Percentiles rank a stretch among this genome's conserved stretches.
Evolutionary conservation across 2,329 filamentous ascomycete species (phyloP).

Genomic region (Trichocomaceae sp.): DNA sequence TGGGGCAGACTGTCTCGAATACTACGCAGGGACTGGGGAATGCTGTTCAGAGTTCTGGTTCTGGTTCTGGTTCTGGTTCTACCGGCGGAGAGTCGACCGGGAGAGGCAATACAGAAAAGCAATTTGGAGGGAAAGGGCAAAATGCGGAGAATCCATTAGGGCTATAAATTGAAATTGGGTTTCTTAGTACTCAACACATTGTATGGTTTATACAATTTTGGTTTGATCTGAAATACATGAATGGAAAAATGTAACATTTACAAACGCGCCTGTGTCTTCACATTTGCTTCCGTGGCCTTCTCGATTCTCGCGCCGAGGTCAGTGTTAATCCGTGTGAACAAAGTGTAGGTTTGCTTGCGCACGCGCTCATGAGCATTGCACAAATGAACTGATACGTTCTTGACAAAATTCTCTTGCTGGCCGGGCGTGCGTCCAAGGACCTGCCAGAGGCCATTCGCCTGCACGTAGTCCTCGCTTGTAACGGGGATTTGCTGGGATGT

Average conservation of each 20-base stretch:
- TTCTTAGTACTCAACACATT: neutral
- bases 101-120: neutral
- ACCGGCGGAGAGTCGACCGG: neutral
- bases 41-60: constrained; percentile 21
- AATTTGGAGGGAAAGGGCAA: constrained; percentile 18
- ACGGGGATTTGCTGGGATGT: constrained; percentile 37
- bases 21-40: constrained; percentile 20
- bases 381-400: constrained; percentile 55
- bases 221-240: no score
- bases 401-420: constrained; percentile 57
- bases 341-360: constrained; percentile 53
- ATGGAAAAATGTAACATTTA: constrained; percentile 14
- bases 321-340: constrained; percentile 53
- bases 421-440: constrained; percentile 41
- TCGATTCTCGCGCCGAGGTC: constrained; percentile 49
- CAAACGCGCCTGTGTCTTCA: constrained; percentile 22
- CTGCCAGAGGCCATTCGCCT: constrained; percentile 40
- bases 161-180: constrained; percentile 10
- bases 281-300: constrained; percentile 45
- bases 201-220: neutral
- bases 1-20: constrained; percentile 26
- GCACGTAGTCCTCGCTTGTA: constrained; percentile 40
- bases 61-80: constrained; percentile 16
- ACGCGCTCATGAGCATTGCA: constrained; percentile 49
- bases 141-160: constrained; percentile 21